Evolutionary conservation across 345 rosid genomes (phyloP), one percentile per base, ranked within the genome.

Genomic region (Aquilaria yunnanensis): DNA sequence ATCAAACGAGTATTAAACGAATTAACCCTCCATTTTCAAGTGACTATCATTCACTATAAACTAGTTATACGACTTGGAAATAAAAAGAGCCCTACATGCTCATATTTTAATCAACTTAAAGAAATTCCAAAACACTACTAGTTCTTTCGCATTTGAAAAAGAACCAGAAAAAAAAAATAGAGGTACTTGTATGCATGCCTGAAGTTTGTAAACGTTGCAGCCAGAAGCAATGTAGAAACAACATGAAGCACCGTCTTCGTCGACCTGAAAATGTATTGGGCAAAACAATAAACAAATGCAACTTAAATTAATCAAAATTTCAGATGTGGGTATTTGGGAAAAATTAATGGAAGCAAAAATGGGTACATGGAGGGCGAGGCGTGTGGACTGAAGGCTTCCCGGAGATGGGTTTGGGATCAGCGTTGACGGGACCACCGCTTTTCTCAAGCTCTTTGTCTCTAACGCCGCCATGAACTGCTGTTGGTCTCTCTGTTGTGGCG

Each of bases 221-320:
- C 82, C 89, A 65, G 92, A 86, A 61, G 92, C 92, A 9, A 86
- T 64, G 80, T 83, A 86, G 58, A 77, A 74, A 69, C 81, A 75
- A 62, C 79, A 83, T 60, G 80, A 74, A 67, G 81, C 76, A 55
- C 51, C 72, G 41, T 75, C 83, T 51, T 76, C 77, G 9, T 70
- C 65, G 45, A 77, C 79, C 87, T 86, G 77, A 46, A 46, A 5
- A 32, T 12, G 7, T 29, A 54, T 7, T 9, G 43, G 7, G 53
- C 62, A 4, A 12, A 51, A 51, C 2, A 59, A 32, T 46, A 33
- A 51, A 31, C 14, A 37, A 33, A 6, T 9, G 65, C 30, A 23
- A 1, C 1, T 23, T 23, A 23, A 23, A 23, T 23, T 23, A 1
- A 23, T 23, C 23, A 23, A 23, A 23, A 23, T 23, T 23, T 23